Conservation (phyloP, 345 rosid genomes). For the Erodium maritimum region DNA sequence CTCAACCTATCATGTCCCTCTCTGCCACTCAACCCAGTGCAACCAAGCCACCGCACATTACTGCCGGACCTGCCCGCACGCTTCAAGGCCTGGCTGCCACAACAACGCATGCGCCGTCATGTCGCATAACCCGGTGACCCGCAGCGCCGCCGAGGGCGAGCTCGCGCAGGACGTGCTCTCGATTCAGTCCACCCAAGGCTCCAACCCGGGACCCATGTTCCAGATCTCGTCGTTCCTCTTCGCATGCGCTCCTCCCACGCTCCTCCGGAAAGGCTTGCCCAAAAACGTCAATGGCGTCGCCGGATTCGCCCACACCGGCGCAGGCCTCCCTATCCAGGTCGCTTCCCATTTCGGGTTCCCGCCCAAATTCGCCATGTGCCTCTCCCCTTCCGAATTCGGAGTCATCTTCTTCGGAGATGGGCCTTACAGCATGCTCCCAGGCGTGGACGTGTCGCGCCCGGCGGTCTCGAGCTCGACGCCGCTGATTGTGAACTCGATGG, state of each 20-base stretch:
- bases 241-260: constrained; percentile 17
- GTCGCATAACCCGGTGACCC: constrained; percentile 18
- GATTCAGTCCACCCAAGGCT: constrained; percentile 13
- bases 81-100: constrained; percentile 25
- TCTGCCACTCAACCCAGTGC: constrained; percentile 22
- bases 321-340: constrained; percentile 21
- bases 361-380: constrained; percentile 23
- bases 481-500: background rate
- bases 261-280: constrained; percentile 13
- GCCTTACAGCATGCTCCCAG: constrained; percentile 4
- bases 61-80: constrained; percentile 11
- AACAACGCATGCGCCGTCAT: constrained; percentile 28
- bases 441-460: background rate
- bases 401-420: constrained; percentile 19
- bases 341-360: constrained; percentile 19
- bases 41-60: constrained; percentile 9
- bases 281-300: constrained; percentile 14
- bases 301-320: constrained; percentile 19
- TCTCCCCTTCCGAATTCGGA: constrained; percentile 7
- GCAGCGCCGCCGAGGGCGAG: constrained; percentile 13
- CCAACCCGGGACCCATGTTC: constrained; percentile 11
- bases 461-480: background rate
- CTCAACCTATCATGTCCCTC: constrained; percentile 20
- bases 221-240: constrained; percentile 15
- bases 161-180: constrained; percentile 26